These are phyloP conservation scores for Hanseniaspora singularis DNA, from an alignment of 805 yeast species.

Conservation along the genomic window DNA sequence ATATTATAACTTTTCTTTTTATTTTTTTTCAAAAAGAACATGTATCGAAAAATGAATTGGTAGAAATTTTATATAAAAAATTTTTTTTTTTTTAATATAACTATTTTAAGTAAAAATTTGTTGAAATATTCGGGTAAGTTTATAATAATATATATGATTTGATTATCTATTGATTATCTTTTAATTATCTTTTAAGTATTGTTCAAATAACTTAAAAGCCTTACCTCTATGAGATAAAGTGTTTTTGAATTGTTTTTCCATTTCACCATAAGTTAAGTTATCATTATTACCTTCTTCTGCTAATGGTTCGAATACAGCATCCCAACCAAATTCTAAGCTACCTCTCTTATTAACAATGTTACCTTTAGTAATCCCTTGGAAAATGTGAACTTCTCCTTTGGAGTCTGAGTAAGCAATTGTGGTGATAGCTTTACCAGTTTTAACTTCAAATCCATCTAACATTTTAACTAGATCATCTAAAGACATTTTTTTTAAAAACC, in stretches of 20 bases:
- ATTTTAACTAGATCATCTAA: conserved; percentile 63
- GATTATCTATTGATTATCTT: not conserved
- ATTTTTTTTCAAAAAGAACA: no score
- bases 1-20: no score
- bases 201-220: conserved; percentile 64
- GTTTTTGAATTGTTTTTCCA: conserved; percentile 68
- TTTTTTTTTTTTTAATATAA: no score
- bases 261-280: conserved; percentile 69
- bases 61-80: no score
- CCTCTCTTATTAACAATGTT: conserved; percentile 68
- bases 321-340: conserved; percentile 85
- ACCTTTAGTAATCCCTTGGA: conserved; percentile 80
- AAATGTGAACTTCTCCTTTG: conserved; percentile 64
- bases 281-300: conserved; percentile 36
- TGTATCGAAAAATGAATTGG: no score
- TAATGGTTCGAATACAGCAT: conserved; percentile 70
- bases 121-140: no score
- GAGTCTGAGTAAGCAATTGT: conserved; percentile 87
- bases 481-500: conserved; percentile 76
- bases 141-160: not conserved
- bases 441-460: conserved; percentile 71
- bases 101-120: no score
- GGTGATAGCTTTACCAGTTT: conserved; percentile 76
- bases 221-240: conserved; percentile 74
- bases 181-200: conserved; percentile 31